A percentile compares a stretch with the other conserved stretches of the same genome.
phyloP scores from a whole-genome alignment of 1,284 basidiomycete species.

The Rhodotorula sp. region DNA sequence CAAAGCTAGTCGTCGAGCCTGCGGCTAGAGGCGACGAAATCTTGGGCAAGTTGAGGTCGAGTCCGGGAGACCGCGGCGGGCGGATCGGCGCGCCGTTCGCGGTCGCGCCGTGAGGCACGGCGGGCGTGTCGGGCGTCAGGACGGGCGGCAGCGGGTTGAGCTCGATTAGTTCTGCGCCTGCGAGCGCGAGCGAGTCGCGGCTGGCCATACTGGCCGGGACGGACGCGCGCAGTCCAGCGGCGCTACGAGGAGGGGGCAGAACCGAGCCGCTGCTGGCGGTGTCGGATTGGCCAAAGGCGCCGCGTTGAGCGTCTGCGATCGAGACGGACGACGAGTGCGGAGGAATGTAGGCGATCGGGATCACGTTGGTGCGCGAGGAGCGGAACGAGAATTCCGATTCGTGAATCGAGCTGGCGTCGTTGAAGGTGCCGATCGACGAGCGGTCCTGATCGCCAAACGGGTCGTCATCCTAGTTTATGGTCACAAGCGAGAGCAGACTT shows the following conservation, averaged over 20 bases:
- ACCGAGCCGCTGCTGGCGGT: not conserved
- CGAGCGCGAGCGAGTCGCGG: constrained; percentile 34
- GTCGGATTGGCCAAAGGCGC: constrained; percentile 23
- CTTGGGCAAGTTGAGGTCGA: constrained; percentile 44
- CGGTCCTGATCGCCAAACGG: constrained; percentile 40
- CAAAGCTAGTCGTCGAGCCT: constrained; percentile 11
- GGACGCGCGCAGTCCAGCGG: constrained; percentile 10
- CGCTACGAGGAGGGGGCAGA: not conserved
- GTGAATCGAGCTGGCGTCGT: constrained; percentile 30
- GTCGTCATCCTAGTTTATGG: constrained; percentile 30
- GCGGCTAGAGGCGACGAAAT: constrained; percentile 21
- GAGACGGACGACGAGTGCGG: constrained; percentile 43
- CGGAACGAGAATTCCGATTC: constrained; percentile 43
- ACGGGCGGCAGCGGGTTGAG: constrained; percentile 36
- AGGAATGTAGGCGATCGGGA: constrained; percentile 47
- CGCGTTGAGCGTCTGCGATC: constrained; percentile 37
- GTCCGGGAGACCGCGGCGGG: constrained; percentile 44
- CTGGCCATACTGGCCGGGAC: constrained; percentile 37
- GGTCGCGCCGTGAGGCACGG: constrained; percentile 38
- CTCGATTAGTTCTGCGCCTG: constrained; percentile 33
- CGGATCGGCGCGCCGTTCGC: constrained; percentile 41
- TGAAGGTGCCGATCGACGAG: constrained; percentile 35
- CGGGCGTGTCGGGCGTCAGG: constrained; percentile 33
- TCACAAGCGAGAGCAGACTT: too few species aligned
- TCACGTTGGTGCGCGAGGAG: constrained; percentile 46